phyloP scores from a whole-genome alignment of 106 monocot species.

The Dendrobium nobile region DNA sequence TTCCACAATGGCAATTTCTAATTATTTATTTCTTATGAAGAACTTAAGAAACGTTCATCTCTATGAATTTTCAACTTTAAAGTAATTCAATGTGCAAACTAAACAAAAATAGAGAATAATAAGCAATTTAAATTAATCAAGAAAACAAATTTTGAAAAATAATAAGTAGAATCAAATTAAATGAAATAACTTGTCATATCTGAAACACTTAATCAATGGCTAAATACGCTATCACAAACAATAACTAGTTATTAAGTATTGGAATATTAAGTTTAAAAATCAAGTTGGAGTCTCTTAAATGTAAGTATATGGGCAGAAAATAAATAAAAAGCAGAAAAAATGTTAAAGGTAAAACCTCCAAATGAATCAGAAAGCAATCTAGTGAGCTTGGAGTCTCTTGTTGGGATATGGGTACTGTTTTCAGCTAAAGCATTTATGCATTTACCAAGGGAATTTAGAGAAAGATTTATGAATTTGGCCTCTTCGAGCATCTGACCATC shows the following conservation, averaged over 20 bases:
- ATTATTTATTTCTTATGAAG: neutral
- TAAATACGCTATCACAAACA: neutral
- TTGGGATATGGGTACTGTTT: conserved; percentile 65
- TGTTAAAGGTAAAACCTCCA: conserved; percentile 35
- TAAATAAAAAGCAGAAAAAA: conserved; percentile 6
- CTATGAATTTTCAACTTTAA: conserved; percentile 1
- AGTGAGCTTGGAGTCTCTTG: conserved; percentile 67
- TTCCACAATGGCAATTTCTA: neutral
- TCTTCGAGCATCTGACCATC: conserved; percentile 77
- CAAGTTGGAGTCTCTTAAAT: neutral
- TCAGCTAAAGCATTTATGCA: conserved; percentile 79
- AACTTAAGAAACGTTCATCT: neutral
- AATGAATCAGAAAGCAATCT: conserved; percentile 69
- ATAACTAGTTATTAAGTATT: neutral
- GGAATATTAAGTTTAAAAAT: neutral
- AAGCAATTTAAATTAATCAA: neutral
- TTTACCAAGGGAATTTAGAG: conserved; percentile 62
- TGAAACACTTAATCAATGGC: neutral
- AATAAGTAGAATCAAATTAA: neutral
- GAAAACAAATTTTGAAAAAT: conserved; percentile 1
- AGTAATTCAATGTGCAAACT: neutral
- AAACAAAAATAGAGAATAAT: neutral
- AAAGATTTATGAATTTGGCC: conserved; percentile 72
- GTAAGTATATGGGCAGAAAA: neutral
- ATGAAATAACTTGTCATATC: neutral